These are phyloP conservation scores for Backusella australiensis DNA, from an alignment of 192 early-diverging fungal species.

Conservation along the genomic window DNA sequence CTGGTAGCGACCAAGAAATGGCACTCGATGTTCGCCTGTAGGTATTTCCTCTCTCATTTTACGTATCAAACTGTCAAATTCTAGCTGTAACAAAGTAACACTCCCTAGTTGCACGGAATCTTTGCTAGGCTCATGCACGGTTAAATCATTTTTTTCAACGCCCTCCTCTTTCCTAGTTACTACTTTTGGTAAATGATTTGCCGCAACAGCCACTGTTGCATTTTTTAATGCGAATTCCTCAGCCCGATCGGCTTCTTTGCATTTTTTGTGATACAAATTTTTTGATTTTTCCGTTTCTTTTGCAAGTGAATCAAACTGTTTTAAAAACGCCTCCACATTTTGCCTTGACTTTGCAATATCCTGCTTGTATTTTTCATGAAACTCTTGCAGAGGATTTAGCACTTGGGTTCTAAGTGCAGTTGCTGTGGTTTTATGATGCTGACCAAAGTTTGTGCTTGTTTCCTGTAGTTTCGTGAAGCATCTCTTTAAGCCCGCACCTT, in stretches of 20 bases:
- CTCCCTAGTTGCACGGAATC: conserved; percentile 6
- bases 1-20: conserved; percentile 62
- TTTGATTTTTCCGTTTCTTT: conserved; percentile 46
- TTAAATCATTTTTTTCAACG: background rate
- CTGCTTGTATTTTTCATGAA: conserved; percentile 38
- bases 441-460: conserved; percentile 41
- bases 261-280: conserved; percentile 40
- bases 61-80: conserved; percentile 29
- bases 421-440: conserved; percentile 43
- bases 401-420: conserved; percentile 41
- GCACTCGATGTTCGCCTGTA: conserved; percentile 62
- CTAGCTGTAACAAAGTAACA: conserved; percentile 1
- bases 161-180: background rate
- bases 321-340: conserved; percentile 44
- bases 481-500: conserved; percentile 43
- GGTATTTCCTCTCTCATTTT: conserved; percentile 61
- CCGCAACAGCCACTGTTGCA: background rate
- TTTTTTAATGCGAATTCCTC: conserved; percentile 43
- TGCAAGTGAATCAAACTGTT: conserved; percentile 43
- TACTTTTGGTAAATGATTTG: background rate
- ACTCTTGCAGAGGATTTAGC: conserved; percentile 46
- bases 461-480: conserved; percentile 47
- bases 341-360: conserved; percentile 37
- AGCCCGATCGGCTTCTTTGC: conserved; percentile 63
- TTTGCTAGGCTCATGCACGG: background rate